phyloP scores from a whole-genome alignment of 257 asterid species.

The Nicotiana obtusifolia region DNA sequence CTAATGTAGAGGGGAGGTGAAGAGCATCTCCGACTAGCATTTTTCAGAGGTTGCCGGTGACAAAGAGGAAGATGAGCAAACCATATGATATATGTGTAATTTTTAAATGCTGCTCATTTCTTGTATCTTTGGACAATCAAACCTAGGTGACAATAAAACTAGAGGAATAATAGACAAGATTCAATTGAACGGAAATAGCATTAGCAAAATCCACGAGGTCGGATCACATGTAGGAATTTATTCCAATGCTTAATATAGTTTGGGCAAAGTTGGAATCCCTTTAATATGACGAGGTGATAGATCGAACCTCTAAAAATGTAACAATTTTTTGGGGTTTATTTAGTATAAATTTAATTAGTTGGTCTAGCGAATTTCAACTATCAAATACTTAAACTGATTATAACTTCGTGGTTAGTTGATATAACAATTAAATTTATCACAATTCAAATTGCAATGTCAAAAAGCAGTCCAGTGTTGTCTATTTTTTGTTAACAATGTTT shows the following conservation, averaged over 20 bases:
- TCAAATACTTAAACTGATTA: neutral
- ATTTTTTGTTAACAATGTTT: no score
- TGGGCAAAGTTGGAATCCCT: neutral
- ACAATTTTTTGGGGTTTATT: no score
- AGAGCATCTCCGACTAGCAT: slow-evolving; percentile 4
- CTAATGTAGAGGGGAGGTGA: neutral
- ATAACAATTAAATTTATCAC: neutral
- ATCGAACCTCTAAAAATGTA: neutral
- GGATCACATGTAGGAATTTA: no score
- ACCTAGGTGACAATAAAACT: neutral
- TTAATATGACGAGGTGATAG: neutral
- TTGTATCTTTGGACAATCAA: neutral
- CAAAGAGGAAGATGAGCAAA: neutral
- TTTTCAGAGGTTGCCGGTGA: neutral
- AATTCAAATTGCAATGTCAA: neutral
- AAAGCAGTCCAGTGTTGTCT: neutral
- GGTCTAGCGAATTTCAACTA: neutral
- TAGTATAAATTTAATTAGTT: neutral
- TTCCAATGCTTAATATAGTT: neutral
- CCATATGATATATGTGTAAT: neutral
- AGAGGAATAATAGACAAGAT: neutral
- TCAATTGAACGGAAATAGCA: neutral
- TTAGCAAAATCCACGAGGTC: no score
- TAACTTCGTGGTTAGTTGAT: neutral
- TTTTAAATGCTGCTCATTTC: neutral